Base-by-base conservation (phyloP, 148 eudicot genomes). In the Silene conica region DNA sequence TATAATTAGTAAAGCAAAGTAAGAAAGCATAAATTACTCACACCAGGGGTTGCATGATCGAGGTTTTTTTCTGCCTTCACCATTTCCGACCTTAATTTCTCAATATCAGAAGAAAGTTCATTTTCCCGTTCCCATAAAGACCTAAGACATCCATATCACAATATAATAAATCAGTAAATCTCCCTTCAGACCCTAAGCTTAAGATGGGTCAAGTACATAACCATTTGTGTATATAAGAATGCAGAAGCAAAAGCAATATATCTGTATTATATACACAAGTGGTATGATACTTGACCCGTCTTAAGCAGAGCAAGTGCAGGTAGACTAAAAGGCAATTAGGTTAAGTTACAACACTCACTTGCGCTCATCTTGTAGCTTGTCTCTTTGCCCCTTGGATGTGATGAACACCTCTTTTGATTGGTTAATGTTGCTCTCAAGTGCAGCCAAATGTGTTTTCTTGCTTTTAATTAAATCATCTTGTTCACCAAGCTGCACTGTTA, bases 41-140 rank as follows among this genome's bases (percentile, higher is more conserved):
- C 99, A 83, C 97, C 97, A 76, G 99, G 92, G 78, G 96, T 95
- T 23, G 94, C 96, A 74, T 90, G 99, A 80, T 95, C 99, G 63
- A 95, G 90, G 81, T 87, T 88, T 84, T 95, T 92, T 74, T 95
- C 92, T 63, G 92, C 97, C 84, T 95, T 95, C 71, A 86, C 82
- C 67, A 92, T 89, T 73, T 95, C 99, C 58, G 93, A 74, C 81
- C 87, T 92, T 58, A 95, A 81, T 68, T 84, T 73, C 71, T 90
- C 96, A 77, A 95, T 90, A 86, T 92, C 99, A 73, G 88, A 73
- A 46, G 87, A 80, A 56, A 92, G 88, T 74, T 92, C 96, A 82
- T 80, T 95, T 85, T 95, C 99, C 72, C 75, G 83, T 67, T 73
- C 86, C 99, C 99, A 92, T 72, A 92, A 84, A 62, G 88, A 82